phyloP scores from a whole-genome alignment of 1,284 basidiomycete genomes.

The Cutaneotrichosporon cavernicola region DNA sequence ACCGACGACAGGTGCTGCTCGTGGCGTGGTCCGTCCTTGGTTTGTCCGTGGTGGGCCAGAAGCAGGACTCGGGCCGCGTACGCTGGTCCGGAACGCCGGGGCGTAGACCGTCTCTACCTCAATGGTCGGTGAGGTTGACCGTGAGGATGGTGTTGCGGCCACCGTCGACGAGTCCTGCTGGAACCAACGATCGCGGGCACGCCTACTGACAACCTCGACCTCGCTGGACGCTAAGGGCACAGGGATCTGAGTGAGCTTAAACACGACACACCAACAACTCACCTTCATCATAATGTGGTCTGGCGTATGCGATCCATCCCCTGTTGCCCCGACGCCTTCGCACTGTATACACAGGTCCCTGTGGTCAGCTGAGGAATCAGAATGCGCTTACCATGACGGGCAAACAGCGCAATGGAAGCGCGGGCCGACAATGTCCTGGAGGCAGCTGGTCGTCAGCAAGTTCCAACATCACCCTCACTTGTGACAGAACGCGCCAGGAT shows the following conservation, averaged over 20 bases:
- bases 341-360: constrained; percentile 74
- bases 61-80: not conserved
- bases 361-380: constrained; percentile 12
- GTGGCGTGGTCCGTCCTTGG: not conserved
- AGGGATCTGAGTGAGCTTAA: constrained; percentile 63
- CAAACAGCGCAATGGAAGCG: constrained; percentile 90
- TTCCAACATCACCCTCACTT: constrained; percentile 61
- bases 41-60: not conserved
- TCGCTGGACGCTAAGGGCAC: constrained; percentile 71
- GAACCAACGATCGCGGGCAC: constrained; percentile 72
- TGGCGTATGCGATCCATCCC: constrained; percentile 43
- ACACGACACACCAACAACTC: constrained; percentile 18
- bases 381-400: constrained; percentile 46
- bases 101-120: constrained; percentile 52
- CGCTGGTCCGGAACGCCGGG: constrained; percentile 2
- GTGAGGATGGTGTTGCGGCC: constrained; percentile 32
- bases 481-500: constrained; percentile 54
- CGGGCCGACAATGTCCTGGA: constrained; percentile 82
- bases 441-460: constrained; percentile 60
- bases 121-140: constrained; percentile 45
- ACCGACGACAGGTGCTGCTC: constrained; percentile 4
- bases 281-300: constrained; percentile 89
- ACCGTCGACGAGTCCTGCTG: constrained; percentile 65
- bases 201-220: constrained; percentile 69
- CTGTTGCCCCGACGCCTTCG: constrained; percentile 66